Evolutionary conservation across 352 stramenopile genomes (phyloP), one percentile per base, ranked within the genome.

Genomic region (Globisporangium orthogonon): DNA sequence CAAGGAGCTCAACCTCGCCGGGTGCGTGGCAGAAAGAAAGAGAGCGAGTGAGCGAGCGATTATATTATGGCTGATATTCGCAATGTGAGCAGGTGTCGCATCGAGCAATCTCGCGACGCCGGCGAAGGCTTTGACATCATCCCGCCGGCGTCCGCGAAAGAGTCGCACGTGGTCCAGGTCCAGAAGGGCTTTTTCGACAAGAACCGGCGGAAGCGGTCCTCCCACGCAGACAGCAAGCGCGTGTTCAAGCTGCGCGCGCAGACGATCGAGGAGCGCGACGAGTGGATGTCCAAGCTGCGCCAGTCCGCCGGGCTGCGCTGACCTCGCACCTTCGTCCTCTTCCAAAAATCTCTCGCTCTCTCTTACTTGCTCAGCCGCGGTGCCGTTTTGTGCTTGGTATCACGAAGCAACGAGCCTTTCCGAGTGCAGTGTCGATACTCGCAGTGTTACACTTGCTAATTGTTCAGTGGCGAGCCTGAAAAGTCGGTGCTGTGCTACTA

Each of bases 91-190:
- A 91, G 83, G 1, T 91, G 83, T 60, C 74, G 69, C 7, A 74
- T 94, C 50, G 81, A 91, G 46, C 78, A 77, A 9, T 91, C 85
- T 14, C 63, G 62, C 15, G 78, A 90, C 62, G 84, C 85, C 29
- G 85, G 85, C 2, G 85, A 94, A 77, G 84, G 85, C 2, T 91
- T 94, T 46, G 66, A 94, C 35, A 92, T 94, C 51, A 83, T 86
- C 33, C 85, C 85, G 31, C 74, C 71, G 1, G 57, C 69, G 18
- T 61, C 60, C 0, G 71, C 73, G 7, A 89, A 86, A 23, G 66
- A 66, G 30, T 69, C 75, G 4, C 73, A 90, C 48, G 83, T 94
- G 33, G 89, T 87, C 54, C 78, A 90, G 47, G 61, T 87, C 10
- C 82, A 90, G 56, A 74, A 73, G 45, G 83, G 85, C 0, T 65